These are phyloP conservation scores for Lodderomyces oxycetoniae DNA, from an alignment of 1,139 yeast species.

Conservation along the genomic window DNA sequence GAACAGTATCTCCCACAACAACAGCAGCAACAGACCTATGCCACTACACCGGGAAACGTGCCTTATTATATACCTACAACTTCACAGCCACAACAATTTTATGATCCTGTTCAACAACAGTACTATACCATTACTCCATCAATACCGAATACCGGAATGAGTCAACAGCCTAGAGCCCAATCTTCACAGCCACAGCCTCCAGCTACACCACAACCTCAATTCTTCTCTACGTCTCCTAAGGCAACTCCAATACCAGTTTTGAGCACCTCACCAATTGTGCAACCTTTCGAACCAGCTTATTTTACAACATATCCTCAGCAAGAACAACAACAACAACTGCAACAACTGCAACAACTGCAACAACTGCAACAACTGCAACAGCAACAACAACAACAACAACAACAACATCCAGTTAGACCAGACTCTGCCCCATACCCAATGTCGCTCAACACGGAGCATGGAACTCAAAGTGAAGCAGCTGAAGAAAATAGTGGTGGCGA, in stretches of 20 bases:
- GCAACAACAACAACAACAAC: slow-evolving; percentile 7
- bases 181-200: slow-evolving; percentile 8
- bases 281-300: slow-evolving; percentile 9
- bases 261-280: slow-evolving; percentile 11
- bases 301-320: slow-evolving; percentile 9
- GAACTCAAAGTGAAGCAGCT: not conserved
- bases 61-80: slow-evolving; percentile 18
- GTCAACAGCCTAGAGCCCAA: slow-evolving; percentile 8
- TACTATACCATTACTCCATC: slow-evolving; percentile 40
- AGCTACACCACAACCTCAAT: slow-evolving; percentile 31
- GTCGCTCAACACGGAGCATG: not conserved
- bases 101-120: slow-evolving; percentile 46
- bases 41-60: slow-evolving; percentile 16
- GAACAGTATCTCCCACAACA: slow-evolving; percentile 13
- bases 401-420: not conserved
- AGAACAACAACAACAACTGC: slow-evolving; percentile 10
- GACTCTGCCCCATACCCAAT: slow-evolving; percentile 3
- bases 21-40: slow-evolving; percentile 5
- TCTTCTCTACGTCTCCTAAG: slow-evolving; percentile 39
- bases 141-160: slow-evolving; percentile 11
- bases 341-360: slow-evolving; percentile 7
- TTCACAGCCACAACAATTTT: slow-evolving; percentile 37
- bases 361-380: slow-evolving; percentile 8
- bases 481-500: not conserved
- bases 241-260: slow-evolving; percentile 15